Conservation (phyloP, 108 stramenopile species). For the Cyclotella baltica region DNA sequence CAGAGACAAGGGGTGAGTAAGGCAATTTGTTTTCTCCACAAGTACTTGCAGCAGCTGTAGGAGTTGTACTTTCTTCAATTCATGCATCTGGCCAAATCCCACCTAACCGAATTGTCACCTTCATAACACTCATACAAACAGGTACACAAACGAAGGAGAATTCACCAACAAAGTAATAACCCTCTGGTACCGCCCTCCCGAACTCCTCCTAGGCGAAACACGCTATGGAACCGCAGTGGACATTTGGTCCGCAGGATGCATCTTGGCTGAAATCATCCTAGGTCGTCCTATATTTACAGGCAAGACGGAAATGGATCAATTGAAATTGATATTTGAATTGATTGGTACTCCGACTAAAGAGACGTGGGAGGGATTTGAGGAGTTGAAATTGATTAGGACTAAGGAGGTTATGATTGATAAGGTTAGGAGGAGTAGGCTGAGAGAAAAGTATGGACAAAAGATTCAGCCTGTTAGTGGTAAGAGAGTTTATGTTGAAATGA, state of each 20-base stretch:
- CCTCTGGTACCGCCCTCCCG: constrained; percentile 93
- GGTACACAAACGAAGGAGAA: constrained; percentile 37
- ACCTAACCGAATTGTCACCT: neutral
- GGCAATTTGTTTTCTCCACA: too few relatives aligned
- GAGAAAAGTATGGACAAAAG: constrained; percentile 72
- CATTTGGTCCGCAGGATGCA: constrained; percentile 97
- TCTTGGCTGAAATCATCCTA: constrained; percentile 92
- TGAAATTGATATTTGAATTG: constrained; percentile 83
- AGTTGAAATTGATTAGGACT: constrained; percentile 69
- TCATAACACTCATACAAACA: neutral
- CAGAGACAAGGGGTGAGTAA: neutral
- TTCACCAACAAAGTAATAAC: constrained; percentile 80
- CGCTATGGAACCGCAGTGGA: constrained; percentile 88
- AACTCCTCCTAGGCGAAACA: constrained; percentile 87
- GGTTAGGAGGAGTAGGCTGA: constrained; percentile 44
- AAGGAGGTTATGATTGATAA: constrained; percentile 68
- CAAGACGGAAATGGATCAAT: constrained; percentile 92
- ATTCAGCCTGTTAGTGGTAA: constrained; percentile 47
- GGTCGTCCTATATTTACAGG: constrained; percentile 95
- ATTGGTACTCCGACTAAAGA: constrained; percentile 77
- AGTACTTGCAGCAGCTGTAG: too few relatives aligned
- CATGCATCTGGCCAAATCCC: neutral
- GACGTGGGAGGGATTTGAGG: constrained; percentile 74
- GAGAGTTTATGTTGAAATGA: too few relatives aligned
- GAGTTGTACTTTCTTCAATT: neutral